Evolutionary conservation across 495 filamentous ascomycete species (phyloP).

Genomic region (Evernia prunastri): DNA sequence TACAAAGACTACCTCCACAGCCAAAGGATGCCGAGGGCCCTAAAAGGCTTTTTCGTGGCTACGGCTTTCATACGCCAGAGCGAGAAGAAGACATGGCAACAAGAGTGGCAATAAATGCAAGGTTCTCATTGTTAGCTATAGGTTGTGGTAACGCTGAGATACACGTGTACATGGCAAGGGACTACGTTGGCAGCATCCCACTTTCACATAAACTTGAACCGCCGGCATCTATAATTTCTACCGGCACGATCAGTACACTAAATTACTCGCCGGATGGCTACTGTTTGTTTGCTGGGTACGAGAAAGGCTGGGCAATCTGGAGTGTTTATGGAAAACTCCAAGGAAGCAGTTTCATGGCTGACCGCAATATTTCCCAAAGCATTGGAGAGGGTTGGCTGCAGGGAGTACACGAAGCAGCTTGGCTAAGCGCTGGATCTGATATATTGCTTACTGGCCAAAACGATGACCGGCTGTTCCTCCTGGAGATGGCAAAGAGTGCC

Average conservation of each 20-base stretch:
- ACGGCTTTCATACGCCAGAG: constrained; percentile 79
- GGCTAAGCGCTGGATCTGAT: constrained; percentile 83
- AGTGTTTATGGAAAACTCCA: constrained; percentile 92
- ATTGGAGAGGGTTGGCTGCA: constrained; percentile 76
- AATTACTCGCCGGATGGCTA: constrained; percentile 94
- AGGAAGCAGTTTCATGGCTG: constrained; percentile 69
- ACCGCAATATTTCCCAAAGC: constrained; percentile 51
- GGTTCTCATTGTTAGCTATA: constrained; percentile 87
- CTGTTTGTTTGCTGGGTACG: constrained; percentile 89
- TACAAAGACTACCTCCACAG: constrained; percentile 57
- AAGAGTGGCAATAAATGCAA: constrained; percentile 79
- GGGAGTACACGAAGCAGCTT: constrained; percentile 67
- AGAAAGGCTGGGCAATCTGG: constrained; percentile 91
- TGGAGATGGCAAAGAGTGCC: constrained; percentile 89
- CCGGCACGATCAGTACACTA: constrained; percentile 67
- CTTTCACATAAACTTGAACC: constrained; percentile 73
- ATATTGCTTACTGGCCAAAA: constrained; percentile 62
- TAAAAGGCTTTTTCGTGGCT: constrained; percentile 71
- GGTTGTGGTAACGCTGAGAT: constrained; percentile 76
- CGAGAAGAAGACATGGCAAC: constrained; percentile 52
- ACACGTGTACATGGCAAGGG: constrained; percentile 79
- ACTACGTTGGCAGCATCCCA: constrained; percentile 89
- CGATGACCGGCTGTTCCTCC: constrained; percentile 73
- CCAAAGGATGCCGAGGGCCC: constrained; percentile 24
- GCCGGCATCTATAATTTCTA: constrained; percentile 54